Conservation (phyloP, 2,329 filamentous ascomycete genomes). For the Aspergillus costaricaensis region DNA sequence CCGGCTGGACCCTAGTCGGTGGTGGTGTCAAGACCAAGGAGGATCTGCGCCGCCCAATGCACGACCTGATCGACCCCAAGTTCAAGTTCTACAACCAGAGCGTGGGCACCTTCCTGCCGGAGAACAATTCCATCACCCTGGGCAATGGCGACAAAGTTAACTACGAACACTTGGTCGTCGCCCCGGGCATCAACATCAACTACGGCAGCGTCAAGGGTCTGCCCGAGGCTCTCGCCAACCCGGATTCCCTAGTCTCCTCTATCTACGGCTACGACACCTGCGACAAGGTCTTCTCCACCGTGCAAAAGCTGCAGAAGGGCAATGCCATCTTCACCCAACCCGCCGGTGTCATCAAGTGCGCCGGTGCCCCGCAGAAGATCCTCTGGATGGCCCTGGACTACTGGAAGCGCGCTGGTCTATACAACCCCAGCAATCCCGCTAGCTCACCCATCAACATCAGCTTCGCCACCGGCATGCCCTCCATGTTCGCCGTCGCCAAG, state of each 20-base stretch:
- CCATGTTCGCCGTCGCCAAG: constrained; percentile 64
- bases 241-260: constrained; percentile 53
- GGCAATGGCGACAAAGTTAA: constrained; percentile 56
- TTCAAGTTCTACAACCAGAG: constrained; percentile 61
- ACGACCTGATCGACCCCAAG: constrained; percentile 59
- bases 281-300: constrained; percentile 55
- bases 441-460: constrained; percentile 53
- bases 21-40: constrained; percentile 66
- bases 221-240: constrained; percentile 57
- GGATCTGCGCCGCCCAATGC: constrained; percentile 56
- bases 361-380: constrained; percentile 62
- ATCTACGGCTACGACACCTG: constrained; percentile 61
- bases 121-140: constrained; percentile 59
- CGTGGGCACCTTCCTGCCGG: constrained; percentile 56
- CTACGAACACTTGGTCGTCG: constrained; percentile 68
- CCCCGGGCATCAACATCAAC: constrained; percentile 58
- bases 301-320: constrained; percentile 53
- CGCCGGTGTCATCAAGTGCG: constrained; percentile 61
- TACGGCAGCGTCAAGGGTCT: constrained; percentile 57
- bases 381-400: constrained; percentile 64
- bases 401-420: constrained; percentile 58
- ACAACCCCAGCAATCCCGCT: constrained; percentile 44
- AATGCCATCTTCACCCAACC: constrained; percentile 63
- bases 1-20: constrained; percentile 69
- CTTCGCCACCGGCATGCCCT: constrained; percentile 58